Base-by-base conservation (phyloP, 208 protist species). In the Leishmania turanica region DNA sequence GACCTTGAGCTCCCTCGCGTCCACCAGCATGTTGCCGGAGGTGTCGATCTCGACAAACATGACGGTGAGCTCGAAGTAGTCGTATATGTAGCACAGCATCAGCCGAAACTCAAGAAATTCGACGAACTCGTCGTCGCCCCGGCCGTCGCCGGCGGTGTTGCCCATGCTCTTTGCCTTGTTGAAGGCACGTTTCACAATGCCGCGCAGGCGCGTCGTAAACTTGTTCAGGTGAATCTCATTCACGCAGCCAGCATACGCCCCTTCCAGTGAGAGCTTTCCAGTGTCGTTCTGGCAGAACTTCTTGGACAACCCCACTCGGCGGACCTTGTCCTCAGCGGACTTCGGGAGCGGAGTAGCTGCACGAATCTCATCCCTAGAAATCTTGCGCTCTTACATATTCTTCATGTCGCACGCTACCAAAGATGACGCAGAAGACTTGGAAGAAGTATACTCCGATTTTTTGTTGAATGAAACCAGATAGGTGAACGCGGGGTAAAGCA, bases 41-140 rank as follows among this genome's bases (percentile, higher is more conserved):
- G 88, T 90, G 84, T 96, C 92, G 72, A 96, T 92, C 82, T 90
- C 82, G 81, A 96, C 92, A 82, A 97, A 95, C 88, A 97, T 95
- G 45, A 94, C 81, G 9, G 87, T 93, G 81, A 97, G 88, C 78
- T 90, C 78, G 69, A 92, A 90, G 83, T 85, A 89, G 85, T 90
- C 82, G 84, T 90, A 89, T 77, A 92, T 92, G 85, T 84, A 94
- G 84, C 82, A 94, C 53, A 97, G 86, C 77, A 97, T 88, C 71
- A 96, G 82, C 79, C 92, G 90, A 88, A 97, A 97, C 86, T 95
- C 92, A 6, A 88, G 79, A 77, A 91, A 91, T 79, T 92, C 87
- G 53, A 96, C 91, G 31, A 84, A 88, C 69, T 97, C 84, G 3
- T 68, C 77, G 53, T 71, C 80, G 51, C 88, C 90, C 24, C 69